Evolutionary conservation across 306 rosid species (phyloP), one percentile per base, ranked within the genome.

Genomic region (Oxytropis ochrocephala): DNA sequence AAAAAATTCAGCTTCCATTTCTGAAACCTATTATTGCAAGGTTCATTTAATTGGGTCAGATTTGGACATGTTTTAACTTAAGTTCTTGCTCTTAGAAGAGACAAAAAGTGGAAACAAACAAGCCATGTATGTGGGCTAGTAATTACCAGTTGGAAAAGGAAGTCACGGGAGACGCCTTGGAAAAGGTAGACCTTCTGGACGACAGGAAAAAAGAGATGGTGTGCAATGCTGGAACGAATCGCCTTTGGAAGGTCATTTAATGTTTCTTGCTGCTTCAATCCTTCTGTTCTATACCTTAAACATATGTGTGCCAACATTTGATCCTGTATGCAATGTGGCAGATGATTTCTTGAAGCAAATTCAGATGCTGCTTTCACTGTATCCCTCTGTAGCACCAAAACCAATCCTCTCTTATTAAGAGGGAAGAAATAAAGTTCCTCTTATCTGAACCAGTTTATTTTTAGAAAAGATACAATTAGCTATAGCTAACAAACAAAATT

Each of bases 251-350:
- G 77, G 29, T 87, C 88, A 33, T 79, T 83, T 21, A 91, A 67
- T 14, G 97, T 75, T 39, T 87, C 96, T 72, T 84, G 97, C 63
- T 89, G 97, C 82, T 91, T 91, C 80, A 89, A 2, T 44, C 89
- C 97, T 66, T 89, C 91, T 10, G 96, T 87, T 75, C 78, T 89
- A 80, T 87, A 91, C 61, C 82, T 89, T 41, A 91, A 81, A 79
- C 95, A 91, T 59, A 91, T 63, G 53, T 91, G 97, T 12, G 97
- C 88, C 76, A 91, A 24, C 93, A 89, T 89, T 36, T 87, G 96
- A 44, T 91, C 89, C 11, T 87, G 85, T 54, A 89, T 77, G 38
- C 66, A 59, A 12, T 56, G 78, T 1, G 97, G 94, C 85, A 91
- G 59, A 46, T 85, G 90, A 48, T 89, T 91, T 78, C 97, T 75